Base-by-base conservation (phyloP, 2,329 filamentous ascomycete species). In the Sporothrix globosa region DNA sequence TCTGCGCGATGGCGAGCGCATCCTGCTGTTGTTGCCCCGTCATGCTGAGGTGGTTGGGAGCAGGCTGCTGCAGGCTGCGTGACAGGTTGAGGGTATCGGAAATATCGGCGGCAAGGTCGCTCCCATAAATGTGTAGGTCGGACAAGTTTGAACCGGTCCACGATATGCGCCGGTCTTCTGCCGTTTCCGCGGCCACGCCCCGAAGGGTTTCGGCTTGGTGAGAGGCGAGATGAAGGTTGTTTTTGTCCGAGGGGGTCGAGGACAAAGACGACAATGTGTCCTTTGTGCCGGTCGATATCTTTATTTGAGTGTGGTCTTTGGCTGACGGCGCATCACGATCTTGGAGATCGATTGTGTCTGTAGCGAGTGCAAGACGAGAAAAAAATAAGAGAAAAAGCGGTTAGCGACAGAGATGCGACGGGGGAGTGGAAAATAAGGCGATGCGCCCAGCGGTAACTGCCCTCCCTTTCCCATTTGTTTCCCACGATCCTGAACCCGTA, bases 261-360 rank as follows among this genome's bases (percentile, higher is more conserved):
- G 80, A 77, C 77, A 78, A 76, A 74, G 85, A 81, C 72, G 86
- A 50, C 58, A 50, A 21, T 5, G 39, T 82, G 74, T 81, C 73
- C 34, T 70, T 34, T 81, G 87, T 76, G 84, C 81, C 71, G 82
- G 84, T 71, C 73, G 84, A 81, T 74, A 83, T 82, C 71, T 81
- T 78, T 69, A 82, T 83, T 77, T 87, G 86, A 75, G 86, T 83
- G 80, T 97, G 93, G 78, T 94, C 91, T 82, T 97, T 87, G 52
- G 95, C 92, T 60, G 94, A 96, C 46, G 93, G 93, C 71, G 91
- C 85, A 77, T 90, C 84, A 77, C 89, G 91, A 81, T 93, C 88
- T 86, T 98, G 96, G 68, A 98, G 89, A 82, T 98, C 96, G 82
- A 97, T 91, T 73, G 95, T 96, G 83, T 98, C 95, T 97, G 81